Conservation (phyloP, 148 eudicot species). For the Vaccinium darrowii region DNA sequence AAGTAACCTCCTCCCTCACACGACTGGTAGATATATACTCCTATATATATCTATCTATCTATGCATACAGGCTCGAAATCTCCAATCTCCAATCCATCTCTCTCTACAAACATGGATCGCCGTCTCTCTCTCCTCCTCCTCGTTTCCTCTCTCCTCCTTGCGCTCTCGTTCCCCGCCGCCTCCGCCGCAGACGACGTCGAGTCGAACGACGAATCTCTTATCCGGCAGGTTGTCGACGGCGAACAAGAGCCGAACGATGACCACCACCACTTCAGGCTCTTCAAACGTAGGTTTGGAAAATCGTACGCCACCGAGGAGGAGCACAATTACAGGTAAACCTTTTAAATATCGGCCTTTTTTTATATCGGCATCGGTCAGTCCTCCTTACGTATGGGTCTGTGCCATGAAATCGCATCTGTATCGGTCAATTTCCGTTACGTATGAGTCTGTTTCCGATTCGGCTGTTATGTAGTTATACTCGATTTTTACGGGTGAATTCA, state of each 20-base stretch:
- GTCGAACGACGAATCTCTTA: constrained; percentile 21
- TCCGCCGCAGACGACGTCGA: constrained; percentile 27
- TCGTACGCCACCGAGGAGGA: constrained; percentile 49
- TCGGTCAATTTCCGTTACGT: no score
- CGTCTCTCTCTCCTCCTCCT: constrained; percentile 35
- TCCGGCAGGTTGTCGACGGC: constrained; percentile 41
- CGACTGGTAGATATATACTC: constrained; percentile 14
- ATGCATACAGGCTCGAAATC: background rate
- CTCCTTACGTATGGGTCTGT: no score
- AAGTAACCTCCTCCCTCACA: background rate
- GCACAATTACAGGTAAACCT: constrained; percentile 48
- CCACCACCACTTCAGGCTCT: constrained; percentile 61
- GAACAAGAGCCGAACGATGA: constrained; percentile 20
- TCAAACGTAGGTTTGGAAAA: constrained; percentile 46
- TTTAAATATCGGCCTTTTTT: background rate
- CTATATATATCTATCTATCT: background rate
- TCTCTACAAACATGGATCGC: constrained; percentile 21
- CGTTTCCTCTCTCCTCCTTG: constrained; percentile 32
- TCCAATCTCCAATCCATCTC: background rate
- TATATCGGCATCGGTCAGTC: no score
- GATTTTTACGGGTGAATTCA: no score
- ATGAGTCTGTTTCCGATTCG: no score
- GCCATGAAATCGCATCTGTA: no score
- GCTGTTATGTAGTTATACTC: no score
- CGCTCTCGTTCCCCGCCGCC: constrained; percentile 15